phyloP scores from a whole-genome alignment of 768 basidiomycete genomes.

The Nidula microcarpa region DNA sequence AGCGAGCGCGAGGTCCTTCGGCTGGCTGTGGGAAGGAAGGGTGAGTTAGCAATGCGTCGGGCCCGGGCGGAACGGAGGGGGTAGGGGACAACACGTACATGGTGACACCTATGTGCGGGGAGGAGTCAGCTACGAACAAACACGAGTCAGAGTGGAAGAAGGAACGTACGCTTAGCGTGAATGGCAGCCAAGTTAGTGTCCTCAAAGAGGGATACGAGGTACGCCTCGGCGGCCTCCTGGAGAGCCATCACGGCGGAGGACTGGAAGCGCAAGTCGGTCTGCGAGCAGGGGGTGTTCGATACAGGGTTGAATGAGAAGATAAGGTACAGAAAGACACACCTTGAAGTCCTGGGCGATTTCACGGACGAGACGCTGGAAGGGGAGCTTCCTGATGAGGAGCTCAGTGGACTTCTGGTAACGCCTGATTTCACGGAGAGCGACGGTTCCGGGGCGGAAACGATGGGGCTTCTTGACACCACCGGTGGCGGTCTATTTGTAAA shows the following conservation, averaged over 20 bases:
- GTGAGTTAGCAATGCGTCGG: background rate
- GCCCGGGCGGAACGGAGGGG: background rate
- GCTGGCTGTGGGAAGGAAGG: constrained; percentile 49
- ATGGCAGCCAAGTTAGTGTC: constrained; percentile 92
- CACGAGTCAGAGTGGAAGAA: constrained; percentile 5
- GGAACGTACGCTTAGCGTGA: constrained; percentile 72
- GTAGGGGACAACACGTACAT: constrained; percentile 35
- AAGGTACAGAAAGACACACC: constrained; percentile 36
- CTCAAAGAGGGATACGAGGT: constrained; percentile 83
- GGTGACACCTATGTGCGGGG: constrained; percentile 40
- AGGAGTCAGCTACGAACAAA: constrained; percentile 2
- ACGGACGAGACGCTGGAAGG: constrained; percentile 98
- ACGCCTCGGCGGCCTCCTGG: constrained; percentile 90
- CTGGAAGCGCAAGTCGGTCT: constrained; percentile 94
- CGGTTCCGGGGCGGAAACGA: constrained; percentile 95
- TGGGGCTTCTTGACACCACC: constrained; percentile 99
- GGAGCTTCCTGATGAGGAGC: constrained; percentile 98
- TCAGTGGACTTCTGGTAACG: constrained; percentile 99
- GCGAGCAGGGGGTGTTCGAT: background rate
- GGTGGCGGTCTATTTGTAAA: constrained; percentile 56
- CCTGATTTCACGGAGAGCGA: constrained; percentile 98
- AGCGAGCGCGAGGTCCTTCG: constrained; percentile 86
- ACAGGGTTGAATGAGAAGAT: background rate
- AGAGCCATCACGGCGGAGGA: constrained; percentile 92
- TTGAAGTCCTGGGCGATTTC: constrained; percentile 98